Conservation (phyloP, 2,329 filamentous ascomycete genomes). For the Fusarium sp. region DNA sequence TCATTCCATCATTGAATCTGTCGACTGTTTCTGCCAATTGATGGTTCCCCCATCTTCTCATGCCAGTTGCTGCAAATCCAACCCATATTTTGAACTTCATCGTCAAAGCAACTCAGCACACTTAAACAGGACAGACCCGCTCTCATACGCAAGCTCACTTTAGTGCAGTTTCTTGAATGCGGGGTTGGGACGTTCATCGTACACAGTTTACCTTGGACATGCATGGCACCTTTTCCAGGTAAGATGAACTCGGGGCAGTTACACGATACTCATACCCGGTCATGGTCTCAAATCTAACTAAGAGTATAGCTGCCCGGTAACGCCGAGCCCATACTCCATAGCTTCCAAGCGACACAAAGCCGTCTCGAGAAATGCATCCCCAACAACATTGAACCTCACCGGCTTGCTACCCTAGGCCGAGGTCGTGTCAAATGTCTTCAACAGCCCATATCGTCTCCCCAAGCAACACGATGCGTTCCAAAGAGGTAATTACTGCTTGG, state of each 20-base stretch:
- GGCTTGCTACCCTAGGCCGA: not conserved
- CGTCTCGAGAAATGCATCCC: constrained; percentile 1
- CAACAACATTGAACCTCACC: not conserved
- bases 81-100: constrained; percentile 31
- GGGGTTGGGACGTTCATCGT: constrained; percentile 37
- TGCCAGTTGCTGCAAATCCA: constrained; percentile 25
- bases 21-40: constrained; percentile 15
- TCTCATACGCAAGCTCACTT: constrained; percentile 29
- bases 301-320: not conserved
- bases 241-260: constrained; percentile 13
- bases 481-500: not conserved
- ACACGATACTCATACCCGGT: constrained; percentile 1
- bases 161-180: constrained; percentile 37
- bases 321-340: not conserved
- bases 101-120: constrained; percentile 25
- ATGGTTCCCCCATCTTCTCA: constrained; percentile 5
- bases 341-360: not conserved
- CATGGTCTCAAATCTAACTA: not conserved
- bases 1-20: constrained; percentile 21
- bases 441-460: not conserved
- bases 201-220: not conserved
- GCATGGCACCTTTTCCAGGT: constrained; percentile 9
- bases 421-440: constrained; percentile 3
- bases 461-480: constrained; percentile 8
- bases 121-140: constrained; percentile 18